Conservation (phyloP, 1,284 basidiomycete genomes). For the Veloboletus limbatus region DNA sequence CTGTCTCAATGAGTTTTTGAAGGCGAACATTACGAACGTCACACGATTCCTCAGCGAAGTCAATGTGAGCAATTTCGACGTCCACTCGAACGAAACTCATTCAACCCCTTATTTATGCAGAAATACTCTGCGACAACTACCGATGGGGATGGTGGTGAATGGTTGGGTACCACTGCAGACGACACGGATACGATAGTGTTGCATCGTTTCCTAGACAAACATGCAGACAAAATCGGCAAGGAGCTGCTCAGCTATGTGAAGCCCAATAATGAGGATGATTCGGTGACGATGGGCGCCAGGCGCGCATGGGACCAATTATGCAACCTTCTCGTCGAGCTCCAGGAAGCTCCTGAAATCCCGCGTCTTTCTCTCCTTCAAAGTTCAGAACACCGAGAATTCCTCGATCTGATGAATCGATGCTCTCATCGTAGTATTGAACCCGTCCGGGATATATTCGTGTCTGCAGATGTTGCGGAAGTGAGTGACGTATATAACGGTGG, state of each 20-base stretch:
- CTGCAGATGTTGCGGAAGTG: constrained; percentile 47
- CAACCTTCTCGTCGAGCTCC: constrained; percentile 72
- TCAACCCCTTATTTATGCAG: constrained; percentile 35
- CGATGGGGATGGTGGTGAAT: constrained; percentile 64
- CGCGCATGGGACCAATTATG: constrained; percentile 76
- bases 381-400: constrained; percentile 57
- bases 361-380: constrained; percentile 50
- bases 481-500: constrained; percentile 34
- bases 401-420: constrained; percentile 70
- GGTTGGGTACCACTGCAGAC: constrained; percentile 72
- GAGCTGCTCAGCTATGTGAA: constrained; percentile 74
- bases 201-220: constrained; percentile 79
- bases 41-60: constrained; percentile 82
- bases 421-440: constrained; percentile 58
- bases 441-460: constrained; percentile 69
- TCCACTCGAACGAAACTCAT: neutral
- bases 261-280: constrained; percentile 56
- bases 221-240: constrained; percentile 82
- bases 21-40: constrained; percentile 74
- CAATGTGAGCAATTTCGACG: constrained; percentile 49
- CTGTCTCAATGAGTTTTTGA: constrained; percentile 75
- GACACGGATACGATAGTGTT: constrained; percentile 80
- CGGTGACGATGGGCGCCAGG: constrained; percentile 61
- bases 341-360: constrained; percentile 67
- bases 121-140: constrained; percentile 49